phyloP scores from a whole-genome alignment of 805 yeast species.

The Zygoascus bituminiphila region DNA sequence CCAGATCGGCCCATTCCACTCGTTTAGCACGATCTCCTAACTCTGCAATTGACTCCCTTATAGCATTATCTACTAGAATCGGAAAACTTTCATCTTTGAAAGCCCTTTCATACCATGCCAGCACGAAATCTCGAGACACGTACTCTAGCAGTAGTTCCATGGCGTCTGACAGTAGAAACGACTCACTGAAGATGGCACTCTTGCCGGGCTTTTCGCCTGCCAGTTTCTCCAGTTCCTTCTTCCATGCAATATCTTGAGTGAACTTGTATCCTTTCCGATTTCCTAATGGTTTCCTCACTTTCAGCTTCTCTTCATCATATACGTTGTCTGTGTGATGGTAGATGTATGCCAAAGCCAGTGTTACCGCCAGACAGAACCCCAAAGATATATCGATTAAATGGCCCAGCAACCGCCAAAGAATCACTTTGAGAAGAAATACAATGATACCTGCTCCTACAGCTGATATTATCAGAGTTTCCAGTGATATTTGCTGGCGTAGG shows the following conservation, averaged over 20 bases:
- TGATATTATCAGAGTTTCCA: conserved; percentile 8
- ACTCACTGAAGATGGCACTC: conserved; percentile 32
- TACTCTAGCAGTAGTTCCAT: conserved; percentile 42
- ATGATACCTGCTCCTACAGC: conserved; percentile 4
- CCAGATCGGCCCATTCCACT: conserved; percentile 47
- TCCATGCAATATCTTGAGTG: conserved; percentile 7
- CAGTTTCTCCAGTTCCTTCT: conserved; percentile 9
- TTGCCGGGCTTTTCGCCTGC: conserved; percentile 10
- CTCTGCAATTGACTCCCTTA: conserved; percentile 35
- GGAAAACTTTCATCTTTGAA: conserved; percentile 33
- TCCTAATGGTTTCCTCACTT: conserved; percentile 3
- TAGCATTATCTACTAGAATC: conserved; percentile 37
- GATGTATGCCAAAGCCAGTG: conserved; percentile 4
- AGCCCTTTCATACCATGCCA: conserved; percentile 49
- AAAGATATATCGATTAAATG: conserved; percentile 12
- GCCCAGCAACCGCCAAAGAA: conserved; percentile 8
- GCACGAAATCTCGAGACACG: conserved; percentile 45
- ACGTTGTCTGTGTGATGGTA: conserved; percentile 8
- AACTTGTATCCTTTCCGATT: conserved; percentile 7
- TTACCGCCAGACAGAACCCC: conserved; percentile 10
- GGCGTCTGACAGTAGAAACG: conserved; percentile 45
- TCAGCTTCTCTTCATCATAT: neutral
- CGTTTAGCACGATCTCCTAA: conserved; percentile 36
- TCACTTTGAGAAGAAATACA: conserved; percentile 8
- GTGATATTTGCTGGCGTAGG: conserved; percentile 4